Conservation (phyloP, 805 yeast species). For the Candida parachauliodes region DNA sequence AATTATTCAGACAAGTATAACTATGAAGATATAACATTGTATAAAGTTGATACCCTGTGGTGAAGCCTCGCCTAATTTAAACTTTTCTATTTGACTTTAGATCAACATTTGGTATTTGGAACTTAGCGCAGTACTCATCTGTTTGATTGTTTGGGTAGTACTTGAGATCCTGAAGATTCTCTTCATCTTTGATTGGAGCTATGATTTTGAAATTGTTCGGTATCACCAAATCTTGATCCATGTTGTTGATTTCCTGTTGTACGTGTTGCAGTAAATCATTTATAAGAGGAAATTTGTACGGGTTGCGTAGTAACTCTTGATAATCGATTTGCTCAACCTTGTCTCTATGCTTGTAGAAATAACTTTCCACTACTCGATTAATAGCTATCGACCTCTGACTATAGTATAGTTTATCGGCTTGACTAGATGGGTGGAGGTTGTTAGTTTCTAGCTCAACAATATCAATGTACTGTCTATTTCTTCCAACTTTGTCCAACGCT, state of each 20-base stretch:
- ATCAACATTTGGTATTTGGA: slow-evolving; percentile 12
- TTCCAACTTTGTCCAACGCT: slow-evolving; percentile 84
- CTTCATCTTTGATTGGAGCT: slow-evolving; percentile 20
- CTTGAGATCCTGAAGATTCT: slow-evolving; percentile 20
- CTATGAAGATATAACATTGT: too few species aligned
- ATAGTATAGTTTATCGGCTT: slow-evolving; percentile 17
- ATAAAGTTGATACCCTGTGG: too few species aligned
- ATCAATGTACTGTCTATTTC: slow-evolving; percentile 57
- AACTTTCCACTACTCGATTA: slow-evolving; percentile 32
- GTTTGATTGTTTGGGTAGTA: slow-evolving; percentile 40
- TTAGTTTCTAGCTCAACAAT: slow-evolving; percentile 39
- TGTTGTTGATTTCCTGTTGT: slow-evolving; percentile 15
- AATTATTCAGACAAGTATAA: too few species aligned
- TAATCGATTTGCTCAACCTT: slow-evolving; percentile 14
- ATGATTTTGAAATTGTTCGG: slow-evolving; percentile 22
- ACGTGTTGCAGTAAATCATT: slow-evolving; percentile 19
- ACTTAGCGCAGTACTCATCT: slow-evolving; percentile 24
- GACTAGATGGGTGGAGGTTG: slow-evolving; percentile 13
- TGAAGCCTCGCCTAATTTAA: too few species aligned
- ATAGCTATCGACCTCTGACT: slow-evolving; percentile 32
- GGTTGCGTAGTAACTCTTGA: slow-evolving; percentile 12
- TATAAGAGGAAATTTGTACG: slow-evolving; percentile 13
- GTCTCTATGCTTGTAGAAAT: slow-evolving; percentile 10
- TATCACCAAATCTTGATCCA: slow-evolving; percentile 14
- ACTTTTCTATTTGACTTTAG: too few species aligned